Evolutionary conservation across 345 rosid species (phyloP), one percentile per base, ranked within the genome.

Genomic region (Gossypium anomalum): DNA sequence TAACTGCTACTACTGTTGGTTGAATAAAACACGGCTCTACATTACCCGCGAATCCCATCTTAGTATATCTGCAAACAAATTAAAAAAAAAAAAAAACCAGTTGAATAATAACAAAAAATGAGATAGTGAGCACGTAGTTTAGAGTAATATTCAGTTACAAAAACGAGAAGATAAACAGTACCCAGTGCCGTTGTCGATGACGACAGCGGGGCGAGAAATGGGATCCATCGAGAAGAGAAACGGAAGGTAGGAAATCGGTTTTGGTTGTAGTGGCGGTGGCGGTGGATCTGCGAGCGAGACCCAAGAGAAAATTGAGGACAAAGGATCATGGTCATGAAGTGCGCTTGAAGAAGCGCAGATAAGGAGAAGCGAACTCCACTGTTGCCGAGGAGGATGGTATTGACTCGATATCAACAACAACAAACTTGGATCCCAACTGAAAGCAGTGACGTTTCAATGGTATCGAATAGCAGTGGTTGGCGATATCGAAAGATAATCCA

Each of bases 181-280:
- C 99, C 99, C 99, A 55, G 99, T 88, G 73, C 99, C 99, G 76
- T 88, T 91, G 84, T 95, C 99, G 84, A 95, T 91, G 82, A 95
- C 99, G 82, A 95, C 89, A 62, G 99, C 92, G 29, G 98, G 98
- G 55, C 99, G 93, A 76, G 89, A 85, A 55, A 94, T 81, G 68
- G 98, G 91, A 82, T 91, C 99, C 99, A 95, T 95, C 17, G 66
- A 53, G 17, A 72, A 74, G 57, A 62, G 55, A 59, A 29, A 9
- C 60, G 59, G 17, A 75, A 67, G 83, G 78, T 80, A 82, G 75
- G 77, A 87, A 77, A 38, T 56, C 41, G 49, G 3, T 64, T 41
- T 22, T 22, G 55, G 2, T 38, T 17, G 14, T 63, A 1, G 14
- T 8, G 3, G 68, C 48, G 48, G 38, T 66, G 53, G 53, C 19